Evolutionary conservation across 1,139 yeast genomes (phyloP).

Genomic region (Protomyces gravidus): DNA sequence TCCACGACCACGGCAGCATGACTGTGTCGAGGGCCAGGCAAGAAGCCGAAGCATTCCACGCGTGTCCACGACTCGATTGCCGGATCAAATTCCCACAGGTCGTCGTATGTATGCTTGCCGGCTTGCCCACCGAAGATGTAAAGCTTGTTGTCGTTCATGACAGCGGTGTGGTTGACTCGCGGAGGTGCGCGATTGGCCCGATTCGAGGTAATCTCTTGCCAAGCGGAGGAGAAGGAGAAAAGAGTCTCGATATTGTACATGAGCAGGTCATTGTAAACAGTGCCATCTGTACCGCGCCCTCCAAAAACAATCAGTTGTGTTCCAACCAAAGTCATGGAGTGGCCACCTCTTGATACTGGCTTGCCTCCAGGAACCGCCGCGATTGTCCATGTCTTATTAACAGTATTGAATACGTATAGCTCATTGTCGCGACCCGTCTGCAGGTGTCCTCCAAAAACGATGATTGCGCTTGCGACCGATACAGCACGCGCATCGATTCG

Average conservation of each 20-base stretch:
- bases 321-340: constrained; percentile 7
- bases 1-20: constrained; percentile 7
- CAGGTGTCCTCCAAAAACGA: constrained; percentile 11
- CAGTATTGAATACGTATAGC: constrained; percentile 7
- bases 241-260: constrained; percentile 13
- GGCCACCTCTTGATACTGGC: constrained; percentile 4
- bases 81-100: constrained; percentile 12
- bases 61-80: constrained; percentile 2
- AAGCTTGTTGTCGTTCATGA: neutral
- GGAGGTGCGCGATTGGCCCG: neutral
- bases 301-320: constrained; percentile 11
- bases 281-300: constrained; percentile 1
- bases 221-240: constrained; percentile 1
- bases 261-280: constrained; percentile 4
- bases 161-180: constrained; percentile 4
- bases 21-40: constrained; percentile 8
- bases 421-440: neutral
- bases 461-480: constrained; percentile 7
- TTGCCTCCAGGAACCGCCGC: constrained; percentile 5
- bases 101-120: neutral
- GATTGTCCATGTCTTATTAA: constrained; percentile 8
- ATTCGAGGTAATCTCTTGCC: neutral
- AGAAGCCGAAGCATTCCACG: neutral
- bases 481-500: constrained; percentile 7
- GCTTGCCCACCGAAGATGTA: constrained; percentile 8